Conservation (phyloP, 176 grass and related monocot species). For the Pharus latifolius region DNA sequence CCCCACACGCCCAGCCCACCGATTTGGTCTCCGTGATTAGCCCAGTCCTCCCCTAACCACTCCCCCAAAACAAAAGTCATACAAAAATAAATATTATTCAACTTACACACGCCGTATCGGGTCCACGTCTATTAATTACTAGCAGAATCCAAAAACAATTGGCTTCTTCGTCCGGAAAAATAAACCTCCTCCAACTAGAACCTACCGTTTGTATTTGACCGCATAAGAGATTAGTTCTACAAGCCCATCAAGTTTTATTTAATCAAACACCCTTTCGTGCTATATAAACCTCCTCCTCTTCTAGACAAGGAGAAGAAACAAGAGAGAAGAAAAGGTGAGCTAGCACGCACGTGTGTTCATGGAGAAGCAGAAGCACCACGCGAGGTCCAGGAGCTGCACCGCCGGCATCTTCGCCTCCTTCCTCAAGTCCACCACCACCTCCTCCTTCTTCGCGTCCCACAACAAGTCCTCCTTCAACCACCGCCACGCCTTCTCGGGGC, state of each 20-base stretch:
- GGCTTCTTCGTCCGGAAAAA: too few relatives aligned
- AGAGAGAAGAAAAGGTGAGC: not conserved
- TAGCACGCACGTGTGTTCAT: not conserved
- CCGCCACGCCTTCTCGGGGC: constrained; percentile 65
- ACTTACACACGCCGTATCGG: not conserved
- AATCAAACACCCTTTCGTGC: not conserved
- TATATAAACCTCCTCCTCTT: not conserved
- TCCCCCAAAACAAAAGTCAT: not conserved
- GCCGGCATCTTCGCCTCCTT: constrained; percentile 32
- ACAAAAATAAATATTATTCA: not conserved
- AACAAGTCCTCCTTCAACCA: constrained; percentile 31
- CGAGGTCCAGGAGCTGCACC: constrained; percentile 25
- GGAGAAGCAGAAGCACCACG: constrained; percentile 17
- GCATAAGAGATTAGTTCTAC: constrained; percentile 3
- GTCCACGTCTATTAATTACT: too few relatives aligned
- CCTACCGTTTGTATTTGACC: constrained; percentile 9
- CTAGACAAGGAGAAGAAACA: not conserved
- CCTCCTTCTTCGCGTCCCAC: not conserved
- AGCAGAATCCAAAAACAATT: too few relatives aligned
- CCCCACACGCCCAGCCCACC: not conserved
- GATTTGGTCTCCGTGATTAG: not conserved
- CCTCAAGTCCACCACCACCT: constrained; percentile 32
- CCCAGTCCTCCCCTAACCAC: not conserved
- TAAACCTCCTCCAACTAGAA: not conserved
- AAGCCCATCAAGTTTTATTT: not conserved